Base-by-base conservation (phyloP, 1,139 yeast genomes). In the Meyerozyma smithsonii region DNA sequence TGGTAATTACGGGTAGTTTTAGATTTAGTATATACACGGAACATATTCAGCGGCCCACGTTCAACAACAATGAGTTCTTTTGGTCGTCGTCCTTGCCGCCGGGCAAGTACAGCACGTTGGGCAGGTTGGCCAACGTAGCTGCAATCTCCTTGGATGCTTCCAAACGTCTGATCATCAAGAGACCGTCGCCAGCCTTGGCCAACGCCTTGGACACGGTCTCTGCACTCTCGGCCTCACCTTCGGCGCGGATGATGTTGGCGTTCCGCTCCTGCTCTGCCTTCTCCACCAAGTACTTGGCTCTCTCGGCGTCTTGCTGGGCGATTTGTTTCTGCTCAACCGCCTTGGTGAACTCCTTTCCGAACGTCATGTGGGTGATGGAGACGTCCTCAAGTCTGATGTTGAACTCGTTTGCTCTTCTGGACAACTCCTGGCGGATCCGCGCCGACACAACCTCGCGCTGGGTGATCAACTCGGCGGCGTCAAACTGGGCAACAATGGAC, bases 211-310 rank as follows among this genome's bases (percentile, higher is more conserved):
- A 88, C 48, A 94, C 95, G 45, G 84, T 81, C 47, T 92, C 98
- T 6, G 97, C 99, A 42, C 96, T 88, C 64, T 94, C 98, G 34
- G 98, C 98, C 67, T 94, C 99, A 65, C 98, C 99, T 66, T 94
- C 98, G 19, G 99, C 99, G 54, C 97, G 80, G 49, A 92, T 92
- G 54, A 94, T 89, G 41, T 86, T 74, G 4, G 98, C 98, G 62
- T 84, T 90, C 62, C 95, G 81, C 64, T 92, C 97, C 66, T 94
- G 99, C 64, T 92, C 97, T 4, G 98, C 98, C 63, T 84, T 86
- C 59, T 90, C 97, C 39, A 94, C 99, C 46, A 89, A 74, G 61
- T 80, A 94, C 57, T 86, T 84, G 43, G 97, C 97, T 54, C 98
- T 79, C 69, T 94, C 98, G 18, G 99, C 97, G 59, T 94, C 98